These are phyloP conservation scores for Xylariales sp. DNA, from an alignment of 2,329 filamentous ascomycete species.

Conservation along the genomic window DNA sequence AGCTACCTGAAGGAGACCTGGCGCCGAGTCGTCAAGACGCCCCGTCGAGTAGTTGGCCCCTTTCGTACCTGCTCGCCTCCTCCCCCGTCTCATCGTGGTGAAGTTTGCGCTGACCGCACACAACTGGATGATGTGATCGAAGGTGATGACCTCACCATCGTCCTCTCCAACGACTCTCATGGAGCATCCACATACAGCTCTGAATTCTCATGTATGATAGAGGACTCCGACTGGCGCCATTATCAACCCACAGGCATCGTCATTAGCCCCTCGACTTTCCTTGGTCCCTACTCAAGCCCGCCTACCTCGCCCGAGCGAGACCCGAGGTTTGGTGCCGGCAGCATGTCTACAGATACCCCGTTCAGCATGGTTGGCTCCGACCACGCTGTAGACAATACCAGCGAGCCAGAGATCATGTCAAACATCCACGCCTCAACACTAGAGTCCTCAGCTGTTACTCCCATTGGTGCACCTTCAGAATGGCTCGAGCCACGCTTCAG, in stretches of 20 bases:
- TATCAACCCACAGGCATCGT: not conserved
- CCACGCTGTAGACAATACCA: not conserved
- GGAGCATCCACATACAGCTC: not conserved
- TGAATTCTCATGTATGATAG: not conserved
- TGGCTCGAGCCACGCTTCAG: not conserved
- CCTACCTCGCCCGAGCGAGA: not conserved
- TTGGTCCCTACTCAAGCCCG: not conserved
- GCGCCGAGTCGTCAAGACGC: constrained; percentile 1
- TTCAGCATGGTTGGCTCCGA: not conserved
- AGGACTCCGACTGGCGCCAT: constrained; percentile 6
- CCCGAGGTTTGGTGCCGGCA: not conserved
- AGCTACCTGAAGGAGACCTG: constrained; percentile 2
- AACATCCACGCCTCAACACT: not conserved
- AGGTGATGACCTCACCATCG: constrained; percentile 1
- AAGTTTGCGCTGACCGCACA: constrained; percentile 2
- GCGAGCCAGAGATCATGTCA: not conserved
- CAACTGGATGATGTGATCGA: constrained; percentile 1
- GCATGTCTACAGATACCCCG: not conserved
- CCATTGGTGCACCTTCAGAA: not conserved
- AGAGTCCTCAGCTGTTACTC: not conserved
- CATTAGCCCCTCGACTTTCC: constrained; percentile 4
- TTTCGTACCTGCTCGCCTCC: constrained; percentile 1
- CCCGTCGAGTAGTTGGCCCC: not conserved
- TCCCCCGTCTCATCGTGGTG: not conserved
- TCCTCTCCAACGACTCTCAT: constrained; percentile 2